Evolutionary conservation across 768 basidiomycete genomes (phyloP), one percentile per base, ranked within the genome.

Genomic region (Rhizopogon vesiculosus): DNA sequence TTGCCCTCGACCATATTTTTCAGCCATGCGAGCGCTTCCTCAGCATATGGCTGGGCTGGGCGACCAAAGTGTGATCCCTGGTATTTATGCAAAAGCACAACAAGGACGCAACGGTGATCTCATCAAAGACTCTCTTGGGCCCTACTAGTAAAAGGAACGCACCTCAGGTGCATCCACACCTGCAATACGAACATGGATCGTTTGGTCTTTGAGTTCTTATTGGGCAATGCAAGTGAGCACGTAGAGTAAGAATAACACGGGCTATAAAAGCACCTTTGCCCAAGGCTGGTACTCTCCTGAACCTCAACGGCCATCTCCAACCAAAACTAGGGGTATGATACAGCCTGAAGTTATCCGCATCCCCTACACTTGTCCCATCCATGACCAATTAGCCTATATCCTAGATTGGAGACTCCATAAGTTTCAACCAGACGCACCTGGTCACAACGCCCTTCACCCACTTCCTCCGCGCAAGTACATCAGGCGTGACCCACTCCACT

Each of bases 111-210:
- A 10, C 7, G 31, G 1, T 35, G 12, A 2, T 5, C 7, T 15
- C 18, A 7, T 35, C 7, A 13, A 15, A 31, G 33, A 35, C 45
- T 33, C 31, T 33, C 45, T 19, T 15, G 31, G 33, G 45, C 46
- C 46, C 46, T 33, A 48, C 31, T 19, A 15, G 18, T 35, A 48
- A 13, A 7, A 54, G 16, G n/a, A 31, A 31, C 66, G 31, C 61
- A 89, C 92, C 77, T 98, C 95, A 0, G 95, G 95, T 1, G 95
- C 95, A 66, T 98, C 95, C 5, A 93, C 84, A 0, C 92, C 95
- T 13, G 91, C 91, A 29, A 98, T 82, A 13, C 95, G 84, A 29
- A 98, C 84, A 63, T 91, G 87, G 16, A 98, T 76, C 2, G 95
- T 97, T 61, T 92, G 74, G 58, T 86, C 82, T 65, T 83, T 89